These are phyloP conservation scores for Vigna hirtella DNA, from an alignment of 306 rosid genomes.

Conservation along the genomic window DNA sequence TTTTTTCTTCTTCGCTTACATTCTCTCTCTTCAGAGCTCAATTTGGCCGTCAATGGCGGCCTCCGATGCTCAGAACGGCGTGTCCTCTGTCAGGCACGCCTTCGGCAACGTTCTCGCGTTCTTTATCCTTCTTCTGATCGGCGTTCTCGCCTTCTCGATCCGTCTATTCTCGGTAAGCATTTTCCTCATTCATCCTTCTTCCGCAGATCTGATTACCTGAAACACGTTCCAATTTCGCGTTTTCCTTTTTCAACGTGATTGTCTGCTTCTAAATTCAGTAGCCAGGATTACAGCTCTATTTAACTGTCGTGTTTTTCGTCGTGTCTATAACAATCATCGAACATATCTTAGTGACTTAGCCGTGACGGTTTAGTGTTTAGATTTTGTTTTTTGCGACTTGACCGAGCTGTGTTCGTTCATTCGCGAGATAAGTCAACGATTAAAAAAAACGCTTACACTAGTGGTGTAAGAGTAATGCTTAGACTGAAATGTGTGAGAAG, in stretches of 20 bases:
- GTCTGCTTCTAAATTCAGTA: slow-evolving; percentile 26
- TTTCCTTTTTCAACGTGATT: slow-evolving; percentile 30
- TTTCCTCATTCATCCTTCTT: slow-evolving; percentile 25
- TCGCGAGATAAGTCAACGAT: slow-evolving; percentile 6
- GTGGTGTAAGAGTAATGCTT: slow-evolving; percentile 1
- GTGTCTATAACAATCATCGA: neutral
- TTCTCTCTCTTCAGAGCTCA: slow-evolving; percentile 45
- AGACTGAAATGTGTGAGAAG: slow-evolving; percentile 21
- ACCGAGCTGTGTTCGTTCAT: neutral
- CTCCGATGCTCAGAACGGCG: slow-evolving; percentile 60
- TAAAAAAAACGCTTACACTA: slow-evolving; percentile 8
- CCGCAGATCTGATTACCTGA: slow-evolving; percentile 53
- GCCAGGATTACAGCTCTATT: neutral
- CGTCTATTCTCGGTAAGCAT: slow-evolving; percentile 97
- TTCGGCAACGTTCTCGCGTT: slow-evolving; percentile 83
- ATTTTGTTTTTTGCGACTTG: slow-evolving; percentile 14
- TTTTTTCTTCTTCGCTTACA: slow-evolving; percentile 21
- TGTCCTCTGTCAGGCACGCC: slow-evolving; percentile 68
- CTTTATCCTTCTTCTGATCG: slow-evolving; percentile 91
- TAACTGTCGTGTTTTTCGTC: slow-evolving; percentile 9
- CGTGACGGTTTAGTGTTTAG: neutral
- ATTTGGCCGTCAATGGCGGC: slow-evolving; percentile 94
- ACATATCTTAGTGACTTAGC: neutral
- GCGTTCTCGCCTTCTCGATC: slow-evolving; percentile 98
- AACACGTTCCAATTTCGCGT: neutral